Evolutionary conservation across 1,139 yeast genomes (phyloP), one percentile per base, ranked within the genome.

Genomic region (Candida neerlandica): DNA sequence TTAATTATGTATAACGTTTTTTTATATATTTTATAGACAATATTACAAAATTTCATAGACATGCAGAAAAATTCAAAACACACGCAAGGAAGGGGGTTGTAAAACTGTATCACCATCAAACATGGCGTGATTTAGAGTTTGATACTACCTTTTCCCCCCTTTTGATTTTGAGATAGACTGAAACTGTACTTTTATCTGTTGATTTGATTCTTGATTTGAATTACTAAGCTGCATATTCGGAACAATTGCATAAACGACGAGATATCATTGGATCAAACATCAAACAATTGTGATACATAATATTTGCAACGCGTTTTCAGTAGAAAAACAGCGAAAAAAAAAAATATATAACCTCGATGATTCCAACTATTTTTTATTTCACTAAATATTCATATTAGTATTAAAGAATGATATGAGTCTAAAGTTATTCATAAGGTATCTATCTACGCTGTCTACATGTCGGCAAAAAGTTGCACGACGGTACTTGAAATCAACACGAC

Each of bases 401-500:
- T n/a, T 32, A 33, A 37, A 23, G 26, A 37, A 37, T 37, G 41
- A 37, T 37, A 37, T 37, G 41, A 37, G 29, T 21, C 10, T n/a
- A 9, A n/a, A 3, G n/a, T 3, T 21, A 11, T 37, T 37, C 29
- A 19, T n/a, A 37, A 12, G 29, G 14, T 37, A n/a, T n/a, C 9
- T 37, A 37, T 37, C 41, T 12, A 19, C 29, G 6, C 41, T 37
- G 41, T n/a, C 30, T n/a, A 37, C 18, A n/a, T 5, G 1, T 18
- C 10, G 6, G 21, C 30, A 21, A 21, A 18, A 34, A 16, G 35
- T 14, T 33, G 6, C 16, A 23, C 5, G 4, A 2, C 27, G 2
- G 9, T 23, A 4, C 9, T 2, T 10, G 5, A 6, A 6, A 23
- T 14, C 4, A n/a, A 14, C 35, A 33, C 14, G 4, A 15, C 16